phyloP scores from a whole-genome alignment of 805 yeast genomes.

The Ascoidea tarda region DNA sequence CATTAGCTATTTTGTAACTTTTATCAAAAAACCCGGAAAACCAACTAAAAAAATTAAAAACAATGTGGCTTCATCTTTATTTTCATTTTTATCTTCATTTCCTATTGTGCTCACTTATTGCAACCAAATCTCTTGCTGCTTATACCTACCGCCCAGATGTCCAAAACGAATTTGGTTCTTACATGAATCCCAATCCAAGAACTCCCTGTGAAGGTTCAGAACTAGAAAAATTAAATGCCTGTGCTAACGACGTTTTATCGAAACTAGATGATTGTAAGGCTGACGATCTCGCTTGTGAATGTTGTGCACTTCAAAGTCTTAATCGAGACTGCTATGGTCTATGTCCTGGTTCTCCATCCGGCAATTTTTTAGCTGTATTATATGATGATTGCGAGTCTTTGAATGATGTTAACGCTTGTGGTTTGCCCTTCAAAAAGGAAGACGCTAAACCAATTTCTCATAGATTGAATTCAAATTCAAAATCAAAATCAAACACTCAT shows the following conservation, averaged over 20 bases:
- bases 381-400: slow-evolving; percentile 30
- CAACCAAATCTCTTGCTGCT: neutral
- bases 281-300: slow-evolving; percentile 40
- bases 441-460: slow-evolving; percentile 11
- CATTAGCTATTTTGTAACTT: neutral
- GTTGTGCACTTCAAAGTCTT: slow-evolving; percentile 39
- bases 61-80: neutral
- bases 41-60: neutral
- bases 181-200: slow-evolving; percentile 32
- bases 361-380: slow-evolving; percentile 30
- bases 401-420: slow-evolving; percentile 36
- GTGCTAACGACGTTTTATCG: slow-evolving; percentile 31
- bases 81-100: neutral
- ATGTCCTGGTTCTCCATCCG: slow-evolving; percentile 32
- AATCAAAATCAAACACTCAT: neutral
- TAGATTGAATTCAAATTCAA: neutral
- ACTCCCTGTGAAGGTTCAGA: slow-evolving; percentile 31
- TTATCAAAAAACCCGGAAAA: neutral
- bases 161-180: slow-evolving; percentile 23
- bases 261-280: slow-evolving; percentile 36
- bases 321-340: slow-evolving; percentile 29
- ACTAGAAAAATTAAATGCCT: slow-evolving; percentile 24
- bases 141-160: neutral
- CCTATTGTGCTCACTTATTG: neutral
- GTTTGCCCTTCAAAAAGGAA: slow-evolving; percentile 31